Percentiles rank a stretch among this genome's conserved stretches.
Evolutionary conservation across 2,329 filamentous ascomycete species (phyloP).

Genomic region (Arthrobotrys sphaeroides): DNA sequence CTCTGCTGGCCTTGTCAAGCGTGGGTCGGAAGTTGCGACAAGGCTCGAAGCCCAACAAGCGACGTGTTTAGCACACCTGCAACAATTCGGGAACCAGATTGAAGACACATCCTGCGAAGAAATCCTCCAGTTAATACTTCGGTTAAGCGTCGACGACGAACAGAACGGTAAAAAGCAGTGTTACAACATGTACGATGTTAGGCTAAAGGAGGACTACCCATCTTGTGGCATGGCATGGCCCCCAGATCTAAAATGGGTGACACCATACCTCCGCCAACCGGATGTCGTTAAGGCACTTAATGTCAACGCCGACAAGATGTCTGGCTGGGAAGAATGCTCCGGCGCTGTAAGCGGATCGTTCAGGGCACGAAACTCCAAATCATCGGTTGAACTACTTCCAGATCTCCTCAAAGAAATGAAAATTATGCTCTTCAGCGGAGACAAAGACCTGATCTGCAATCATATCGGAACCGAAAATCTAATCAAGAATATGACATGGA

Average conservation of each 20-base stretch:
- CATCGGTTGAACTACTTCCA: constrained; percentile 78
- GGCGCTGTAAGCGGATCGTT: constrained; percentile 80
- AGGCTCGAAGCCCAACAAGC: constrained; percentile 75
- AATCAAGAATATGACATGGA: constrained; percentile 91
- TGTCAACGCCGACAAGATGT: constrained; percentile 80
- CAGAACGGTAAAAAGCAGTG: constrained; percentile 70
- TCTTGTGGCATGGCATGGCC: constrained; percentile 99
- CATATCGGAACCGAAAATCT: constrained; percentile 91
- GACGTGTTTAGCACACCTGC: constrained; percentile 72
- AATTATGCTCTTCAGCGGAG: constrained; percentile 88
- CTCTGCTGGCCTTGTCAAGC: constrained; percentile 75
- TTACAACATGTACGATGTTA: constrained; percentile 96
- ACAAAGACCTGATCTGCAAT: constrained; percentile 96
- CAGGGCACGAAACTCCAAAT: constrained; percentile 73
- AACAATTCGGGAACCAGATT: constrained; percentile 70
- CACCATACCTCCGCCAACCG: constrained; percentile 82
- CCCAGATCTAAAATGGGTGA: constrained; percentile 79
- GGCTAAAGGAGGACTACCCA: constrained; percentile 79
- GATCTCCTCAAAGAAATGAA: constrained; percentile 79
- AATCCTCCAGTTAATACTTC: constrained; percentile 78
- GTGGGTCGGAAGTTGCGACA: constrained; percentile 71
- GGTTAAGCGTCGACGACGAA: constrained; percentile 69
- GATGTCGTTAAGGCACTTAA: constrained; percentile 84
- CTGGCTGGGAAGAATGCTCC: constrained; percentile 91
- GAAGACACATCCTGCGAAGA: constrained; percentile 77